Evolutionary conservation across 176 grass and related monocot species (phyloP).

Genomic region (Phragmites australis): DNA sequence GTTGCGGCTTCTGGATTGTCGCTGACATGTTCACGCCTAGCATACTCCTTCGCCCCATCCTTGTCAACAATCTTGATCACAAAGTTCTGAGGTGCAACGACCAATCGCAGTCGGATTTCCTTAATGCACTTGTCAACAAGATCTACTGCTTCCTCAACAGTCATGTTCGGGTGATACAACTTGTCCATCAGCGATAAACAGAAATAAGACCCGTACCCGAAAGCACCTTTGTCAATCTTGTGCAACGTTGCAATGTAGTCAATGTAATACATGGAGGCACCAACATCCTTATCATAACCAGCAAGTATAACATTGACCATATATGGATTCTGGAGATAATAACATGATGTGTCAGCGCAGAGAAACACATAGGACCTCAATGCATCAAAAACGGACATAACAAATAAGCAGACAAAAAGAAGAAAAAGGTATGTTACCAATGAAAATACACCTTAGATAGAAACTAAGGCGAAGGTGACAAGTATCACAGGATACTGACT

Average conservation of each 20-base stretch:
- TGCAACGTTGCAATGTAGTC: slow-evolving; percentile 91
- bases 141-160: slow-evolving; percentile 70
- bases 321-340: slow-evolving; percentile 71
- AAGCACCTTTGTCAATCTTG: slow-evolving; percentile 93
- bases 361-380: neutral
- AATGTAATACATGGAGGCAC: slow-evolving; percentile 88
- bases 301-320: slow-evolving; percentile 80
- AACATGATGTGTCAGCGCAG: neutral
- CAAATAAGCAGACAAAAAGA: neutral
- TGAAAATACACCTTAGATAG: neutral
- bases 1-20: slow-evolving; percentile 21
- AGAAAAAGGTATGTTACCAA: neutral
- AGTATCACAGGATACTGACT: neutral
- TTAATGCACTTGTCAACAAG: slow-evolving; percentile 83
- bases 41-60: slow-evolving; percentile 39
- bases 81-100: slow-evolving; percentile 82
- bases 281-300: slow-evolving; percentile 76
- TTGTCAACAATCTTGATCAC: slow-evolving; percentile 72
- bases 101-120: slow-evolving; percentile 78
- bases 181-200: slow-evolving; percentile 85
- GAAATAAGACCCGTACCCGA: slow-evolving; percentile 83
- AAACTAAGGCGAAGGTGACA: too few relatives aligned
- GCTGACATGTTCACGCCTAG: slow-evolving; percentile 12
- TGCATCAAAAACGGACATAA: neutral
- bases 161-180: slow-evolving; percentile 71